A percentile compares a stretch with the other conserved stretches of the same genome.
Conservation (phyloP, 495 filamentous ascomycete genomes). For the Daldinia decipiens region DNA sequence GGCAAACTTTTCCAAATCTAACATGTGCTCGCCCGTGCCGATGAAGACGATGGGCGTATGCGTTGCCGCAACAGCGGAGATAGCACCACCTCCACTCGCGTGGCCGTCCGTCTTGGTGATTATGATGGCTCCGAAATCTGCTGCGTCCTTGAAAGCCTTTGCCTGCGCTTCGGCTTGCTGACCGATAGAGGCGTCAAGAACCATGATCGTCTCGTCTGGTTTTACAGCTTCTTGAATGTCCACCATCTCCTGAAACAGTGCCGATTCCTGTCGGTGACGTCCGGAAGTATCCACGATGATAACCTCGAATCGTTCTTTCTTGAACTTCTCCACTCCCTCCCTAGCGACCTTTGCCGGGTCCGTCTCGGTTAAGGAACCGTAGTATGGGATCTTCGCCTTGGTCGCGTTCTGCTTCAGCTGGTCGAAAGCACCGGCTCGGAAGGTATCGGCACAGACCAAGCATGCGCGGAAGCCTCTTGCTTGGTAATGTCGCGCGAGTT, state of each 20-base stretch:
- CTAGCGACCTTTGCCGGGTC: slow-evolving; percentile 92
- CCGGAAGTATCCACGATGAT: slow-evolving; percentile 99
- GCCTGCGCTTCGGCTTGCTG: slow-evolving; percentile 95
- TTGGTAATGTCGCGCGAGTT: slow-evolving; percentile 94
- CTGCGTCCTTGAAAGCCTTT: slow-evolving; percentile 95
- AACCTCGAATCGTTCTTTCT: slow-evolving; percentile 97
- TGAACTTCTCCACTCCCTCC: slow-evolving; percentile 98
- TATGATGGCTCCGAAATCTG: slow-evolving; percentile 97
- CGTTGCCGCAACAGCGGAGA: slow-evolving; percentile 97
- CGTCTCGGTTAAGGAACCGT: slow-evolving; percentile 92
- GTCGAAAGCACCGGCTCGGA: slow-evolving; percentile 97
- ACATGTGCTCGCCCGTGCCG: slow-evolving; percentile 95
- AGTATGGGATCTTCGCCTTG: slow-evolving; percentile 99
- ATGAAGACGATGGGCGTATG: slow-evolving; percentile 98
- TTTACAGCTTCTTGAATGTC: slow-evolving; percentile 93
- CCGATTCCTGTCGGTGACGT: slow-evolving; percentile 91
- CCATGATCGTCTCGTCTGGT: slow-evolving; percentile 98
- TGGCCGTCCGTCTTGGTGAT: slow-evolving; percentile 99
- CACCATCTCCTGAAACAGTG: slow-evolving; percentile 96
- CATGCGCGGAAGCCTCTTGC: slow-evolving; percentile 93
- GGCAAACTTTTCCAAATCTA: slow-evolving; percentile 92
- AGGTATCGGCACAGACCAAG: slow-evolving; percentile 97
- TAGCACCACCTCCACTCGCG: slow-evolving; percentile 93
- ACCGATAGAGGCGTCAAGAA: slow-evolving; percentile 94
- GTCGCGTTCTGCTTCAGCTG: slow-evolving; percentile 99